These are phyloP conservation scores for Neonectria neomacrospora DNA, from an alignment of 2,329 filamentous ascomycete genomes.

Conservation along the genomic window DNA sequence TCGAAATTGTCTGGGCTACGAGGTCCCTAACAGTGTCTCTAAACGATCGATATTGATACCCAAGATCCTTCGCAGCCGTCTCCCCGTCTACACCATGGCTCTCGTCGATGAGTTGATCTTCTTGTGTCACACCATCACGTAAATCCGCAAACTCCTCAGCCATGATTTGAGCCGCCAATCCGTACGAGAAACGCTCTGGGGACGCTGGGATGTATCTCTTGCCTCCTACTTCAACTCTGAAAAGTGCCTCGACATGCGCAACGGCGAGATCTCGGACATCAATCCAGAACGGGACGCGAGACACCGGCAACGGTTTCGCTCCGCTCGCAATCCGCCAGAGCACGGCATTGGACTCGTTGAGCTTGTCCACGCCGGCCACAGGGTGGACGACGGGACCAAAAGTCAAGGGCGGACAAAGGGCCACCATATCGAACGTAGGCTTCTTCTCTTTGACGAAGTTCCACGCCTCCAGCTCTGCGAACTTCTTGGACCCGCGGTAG, in stretches of 20 bases:
- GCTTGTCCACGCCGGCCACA: conserved; percentile 45
- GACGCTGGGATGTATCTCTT: conserved; percentile 55
- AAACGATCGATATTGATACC: conserved; percentile 51
- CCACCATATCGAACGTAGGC: conserved; percentile 55
- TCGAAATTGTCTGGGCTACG: conserved; percentile 41
- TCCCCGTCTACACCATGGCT: conserved; percentile 56
- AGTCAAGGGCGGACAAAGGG: conserved; percentile 57
- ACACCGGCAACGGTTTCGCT: conserved; percentile 48
- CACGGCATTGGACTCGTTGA: conserved; percentile 57
- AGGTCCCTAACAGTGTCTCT: conserved; percentile 51
- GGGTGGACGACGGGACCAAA: conserved; percentile 58
- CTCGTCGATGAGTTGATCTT: conserved; percentile 50
- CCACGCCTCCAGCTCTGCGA: conserved; percentile 51
- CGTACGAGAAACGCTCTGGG: conserved; percentile 59
- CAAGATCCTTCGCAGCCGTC: conserved; percentile 53
- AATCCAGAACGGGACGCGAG: conserved; percentile 56
- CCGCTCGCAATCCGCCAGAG: conserved; percentile 55
- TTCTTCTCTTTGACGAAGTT: conserved; percentile 49
- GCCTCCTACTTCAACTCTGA: conserved; percentile 49
- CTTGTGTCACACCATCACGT: conserved; percentile 44
- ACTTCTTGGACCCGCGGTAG: conserved; percentile 51
- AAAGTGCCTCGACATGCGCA: conserved; percentile 56
- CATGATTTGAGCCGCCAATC: conserved; percentile 56
- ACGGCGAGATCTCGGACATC: conserved; percentile 59
- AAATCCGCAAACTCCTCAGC: conserved; percentile 53